Evolutionary conservation across 768 basidiomycete genomes (phyloP).

Genomic region (Strobilomyces confusus): DNA sequence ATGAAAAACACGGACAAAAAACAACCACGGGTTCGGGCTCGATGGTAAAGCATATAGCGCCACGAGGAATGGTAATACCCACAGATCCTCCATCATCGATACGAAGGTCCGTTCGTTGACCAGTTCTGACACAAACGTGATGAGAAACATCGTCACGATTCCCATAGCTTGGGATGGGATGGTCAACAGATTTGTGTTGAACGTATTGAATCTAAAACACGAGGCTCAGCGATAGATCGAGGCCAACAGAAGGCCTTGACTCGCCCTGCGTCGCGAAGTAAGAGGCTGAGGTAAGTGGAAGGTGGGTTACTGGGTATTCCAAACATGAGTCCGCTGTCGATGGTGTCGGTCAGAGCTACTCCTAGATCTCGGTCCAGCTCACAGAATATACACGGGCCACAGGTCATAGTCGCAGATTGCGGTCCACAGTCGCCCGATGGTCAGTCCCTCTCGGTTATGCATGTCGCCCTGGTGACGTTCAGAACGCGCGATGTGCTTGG

Average conservation of each 20-base stretch:
- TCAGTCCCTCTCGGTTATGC: conserved; percentile 66
- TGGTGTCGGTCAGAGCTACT: neutral
- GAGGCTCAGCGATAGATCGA: neutral
- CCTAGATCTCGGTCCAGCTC: neutral
- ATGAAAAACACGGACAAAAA: conserved; percentile 38
- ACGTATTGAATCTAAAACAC: conserved; percentile 48
- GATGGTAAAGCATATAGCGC: conserved; percentile 47
- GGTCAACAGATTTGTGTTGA: conserved; percentile 55
- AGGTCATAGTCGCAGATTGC: conserved; percentile 59
- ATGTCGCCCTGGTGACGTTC: conserved; percentile 41
- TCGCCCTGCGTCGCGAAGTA: conserved; percentile 51
- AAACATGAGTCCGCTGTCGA: conserved; percentile 46
- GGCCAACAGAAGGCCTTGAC: neutral
- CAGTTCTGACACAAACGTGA: conserved; percentile 48
- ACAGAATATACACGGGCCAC: conserved; percentile 63
- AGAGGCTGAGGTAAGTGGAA: conserved; percentile 53
- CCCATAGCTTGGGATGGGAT: conserved; percentile 53
- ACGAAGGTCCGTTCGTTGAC: conserved; percentile 53
- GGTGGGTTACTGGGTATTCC: conserved; percentile 38
- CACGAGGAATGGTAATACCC: conserved; percentile 60
- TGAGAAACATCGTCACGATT: conserved; percentile 48
- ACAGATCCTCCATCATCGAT: conserved; percentile 51
- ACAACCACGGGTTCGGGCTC: conserved; percentile 50
- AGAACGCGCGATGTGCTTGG: neutral
- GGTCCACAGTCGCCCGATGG: conserved; percentile 45